Base-by-base conservation (phyloP, 805 yeast genomes). In the Candida nemodendra region DNA sequence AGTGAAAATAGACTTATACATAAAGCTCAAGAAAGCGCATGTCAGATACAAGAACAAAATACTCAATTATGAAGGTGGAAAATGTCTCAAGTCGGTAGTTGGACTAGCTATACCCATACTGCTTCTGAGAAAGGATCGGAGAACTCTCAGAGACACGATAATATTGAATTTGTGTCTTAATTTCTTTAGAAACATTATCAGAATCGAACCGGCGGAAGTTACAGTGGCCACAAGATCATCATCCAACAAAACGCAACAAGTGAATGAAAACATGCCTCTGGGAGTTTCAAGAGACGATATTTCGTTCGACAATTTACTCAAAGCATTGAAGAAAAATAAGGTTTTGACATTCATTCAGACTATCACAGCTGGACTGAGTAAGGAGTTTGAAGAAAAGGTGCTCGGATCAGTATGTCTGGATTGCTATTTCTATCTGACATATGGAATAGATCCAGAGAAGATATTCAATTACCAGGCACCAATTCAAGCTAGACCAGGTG, bases 281-380 rank as follows among this genome's bases (percentile, higher is more conserved):
- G 80, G 76, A 27, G 71, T 84, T 7, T 59, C 71, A 5, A 50
- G 59, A 18, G 89, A 82, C 29, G 97, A 89, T 60, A 75, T 90
- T 12, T 74, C 86, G 1, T 57, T 81, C 21, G 75, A 74, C 42
- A 65, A 74, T 1, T 79, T 84, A 2, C 56, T 91, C 2, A 41
- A 48, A 1, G 76, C 78, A 8, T 87, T 80, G 51, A 69, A 77
- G n/a, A 64, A 68, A 32, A 90, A 87, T 51, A 77, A 82, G 44
- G 95, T 87, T 1, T 69, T 93, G 30, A 75, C 74, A 32, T 78
- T 90, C 35, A 48, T 93, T 13, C 67, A 84, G n/a, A 81, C 95
- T 0, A 61, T 93, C 30, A 68, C 84, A 0, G 77, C 84, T 8
- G 76, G 83, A 0, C 60, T 88, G 18, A 83, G 80, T 3, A 53